Evolutionary conservation across 768 basidiomycete species (phyloP), one percentile per base, ranked within the genome.

Genomic region (Tylopilus subfusipes): DNA sequence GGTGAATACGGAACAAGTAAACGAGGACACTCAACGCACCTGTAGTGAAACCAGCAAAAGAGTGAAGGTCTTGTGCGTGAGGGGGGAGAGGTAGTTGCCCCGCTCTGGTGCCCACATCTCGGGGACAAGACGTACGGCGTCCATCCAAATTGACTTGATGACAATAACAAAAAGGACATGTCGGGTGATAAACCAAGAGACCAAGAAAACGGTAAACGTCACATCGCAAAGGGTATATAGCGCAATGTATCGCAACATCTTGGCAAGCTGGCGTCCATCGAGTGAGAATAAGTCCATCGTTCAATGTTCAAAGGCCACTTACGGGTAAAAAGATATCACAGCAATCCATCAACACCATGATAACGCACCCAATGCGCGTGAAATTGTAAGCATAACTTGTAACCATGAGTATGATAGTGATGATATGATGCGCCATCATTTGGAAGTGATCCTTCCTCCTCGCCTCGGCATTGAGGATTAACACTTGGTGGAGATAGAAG

Each of bases 401-500:
- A 31, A 77, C 71, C 73, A 98, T 84, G 57, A 99, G 82, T 46
- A 78, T 66, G 56, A 94, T 80, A 13, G 94, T 96, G 60, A 98
- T 88, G 62, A 96, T 67, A 68, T 99, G 97, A 75, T 99, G 97
- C 24, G 85, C 75, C 82, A 98, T 89, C 96, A 98, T 98, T 72
- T 98, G 96, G 63, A 77, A 76, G 71, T 98, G 93, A 71, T 99
- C 97, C 68, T 92, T 93, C 53, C 97, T 79, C 51, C 85, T 82
- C 36, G 86, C 93, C 70, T 99, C 97, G 25, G 94, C 86, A 70
- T 98, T 92, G 69, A 99, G 80, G 54, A 96, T 86, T 57, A 98
- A 76, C 12, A 97, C 78, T 71, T 95, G 93, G 68, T 98, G 94
- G 49, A 88, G 72, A 74, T 97, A 99, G 73, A 94, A 94, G 36